Conservation (phyloP, 345 rosid genomes). For the Eucalyptus microcorys region DNA sequence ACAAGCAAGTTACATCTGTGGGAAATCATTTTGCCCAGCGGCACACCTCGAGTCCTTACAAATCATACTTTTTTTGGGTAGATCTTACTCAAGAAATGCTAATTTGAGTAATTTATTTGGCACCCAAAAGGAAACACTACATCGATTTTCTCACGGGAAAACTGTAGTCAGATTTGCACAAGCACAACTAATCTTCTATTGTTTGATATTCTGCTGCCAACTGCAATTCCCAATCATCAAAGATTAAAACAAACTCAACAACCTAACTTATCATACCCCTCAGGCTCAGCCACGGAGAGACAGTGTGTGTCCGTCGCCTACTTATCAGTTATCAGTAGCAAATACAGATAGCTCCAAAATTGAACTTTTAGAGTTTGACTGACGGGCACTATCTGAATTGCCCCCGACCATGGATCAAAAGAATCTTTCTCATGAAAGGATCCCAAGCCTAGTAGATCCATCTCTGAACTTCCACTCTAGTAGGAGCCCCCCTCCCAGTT, state of each 20-base stretch:
- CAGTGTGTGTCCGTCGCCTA: accelerated
- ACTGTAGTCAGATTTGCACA: neutral
- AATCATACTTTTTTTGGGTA: neutral
- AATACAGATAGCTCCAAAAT: neutral
- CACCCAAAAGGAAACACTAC: neutral
- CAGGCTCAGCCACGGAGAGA: neutral
- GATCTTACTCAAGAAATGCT: neutral
- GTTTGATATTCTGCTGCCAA: neutral
- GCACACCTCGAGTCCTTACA: neutral
- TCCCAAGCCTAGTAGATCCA: neutral
- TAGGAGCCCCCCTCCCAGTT: neutral
- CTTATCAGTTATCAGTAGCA: neutral
- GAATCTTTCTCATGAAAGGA: neutral
- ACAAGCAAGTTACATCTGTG: neutral
- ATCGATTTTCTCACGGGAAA: neutral
- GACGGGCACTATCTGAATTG: neutral
- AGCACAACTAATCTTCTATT: neutral
- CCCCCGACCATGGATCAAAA: neutral
- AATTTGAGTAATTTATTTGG: neutral
- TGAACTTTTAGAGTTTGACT: neutral
- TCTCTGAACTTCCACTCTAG: neutral
- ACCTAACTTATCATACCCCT: neutral
- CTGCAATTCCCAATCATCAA: neutral
- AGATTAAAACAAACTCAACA: neutral
- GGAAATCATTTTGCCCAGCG: neutral